Conservation (phyloP, 169 alveolate species). For the Sarcocystis neurona region DNA sequence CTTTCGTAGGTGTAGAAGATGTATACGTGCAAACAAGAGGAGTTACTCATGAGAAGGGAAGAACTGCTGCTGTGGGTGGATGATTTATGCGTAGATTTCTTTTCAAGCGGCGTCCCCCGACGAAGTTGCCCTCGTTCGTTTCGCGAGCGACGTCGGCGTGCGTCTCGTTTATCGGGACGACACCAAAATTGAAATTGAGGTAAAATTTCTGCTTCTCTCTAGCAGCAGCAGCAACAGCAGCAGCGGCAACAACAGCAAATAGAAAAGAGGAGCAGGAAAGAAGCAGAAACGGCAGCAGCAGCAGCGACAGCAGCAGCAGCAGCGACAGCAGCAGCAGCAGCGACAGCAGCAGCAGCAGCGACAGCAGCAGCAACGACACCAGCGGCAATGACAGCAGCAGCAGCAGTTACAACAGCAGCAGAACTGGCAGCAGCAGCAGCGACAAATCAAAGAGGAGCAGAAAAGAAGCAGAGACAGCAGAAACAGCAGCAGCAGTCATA, state of each 20-base stretch:
- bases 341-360: too few species aligned
- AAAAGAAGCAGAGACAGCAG: neutral
- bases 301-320: too few species aligned
- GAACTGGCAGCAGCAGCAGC: neutral
- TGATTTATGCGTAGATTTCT: neutral
- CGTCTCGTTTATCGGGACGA: conserved; percentile 88
- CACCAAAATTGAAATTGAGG: conserved; percentile 77
- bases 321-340: too few species aligned
- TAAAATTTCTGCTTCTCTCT: too few species aligned
- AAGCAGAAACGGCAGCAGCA: too few species aligned
- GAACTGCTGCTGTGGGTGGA: neutral
- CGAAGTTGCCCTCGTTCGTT: conserved; percentile 96
- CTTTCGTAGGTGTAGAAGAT: too few species aligned
- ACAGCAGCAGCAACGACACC: too few species aligned
- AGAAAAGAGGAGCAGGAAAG: too few species aligned
- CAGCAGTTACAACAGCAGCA: too few species aligned
- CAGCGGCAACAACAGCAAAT: too few species aligned
- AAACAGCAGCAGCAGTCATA: too few species aligned
- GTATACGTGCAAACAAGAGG: neutral
- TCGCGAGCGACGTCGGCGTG: conserved; percentile 91
- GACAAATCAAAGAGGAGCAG: neutral
- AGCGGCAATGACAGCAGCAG: too few species aligned
- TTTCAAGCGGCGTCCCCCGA: conserved; percentile 98
- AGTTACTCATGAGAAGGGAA: neutral
- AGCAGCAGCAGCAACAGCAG: neutral